Percentiles rank a stretch among this genome's conserved stretches.
Conservation (phyloP, 768 basidiomycete species). For the Xerocomellus chrysenteron region DNA sequence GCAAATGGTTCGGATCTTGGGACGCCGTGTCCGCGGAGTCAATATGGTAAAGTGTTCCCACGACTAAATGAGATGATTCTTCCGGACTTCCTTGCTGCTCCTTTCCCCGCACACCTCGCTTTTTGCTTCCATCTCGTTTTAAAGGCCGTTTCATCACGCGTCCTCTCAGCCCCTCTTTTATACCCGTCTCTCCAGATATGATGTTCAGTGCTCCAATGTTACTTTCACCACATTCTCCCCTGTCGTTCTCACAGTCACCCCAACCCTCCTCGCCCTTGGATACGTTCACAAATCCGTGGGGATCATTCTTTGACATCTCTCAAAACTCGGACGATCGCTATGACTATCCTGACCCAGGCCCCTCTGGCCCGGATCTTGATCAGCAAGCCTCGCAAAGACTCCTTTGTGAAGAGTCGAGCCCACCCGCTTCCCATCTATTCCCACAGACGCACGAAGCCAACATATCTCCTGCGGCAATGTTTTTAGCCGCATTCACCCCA, state of each 20-base stretch:
- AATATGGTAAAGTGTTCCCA: constrained; percentile 13
- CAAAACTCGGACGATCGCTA: constrained; percentile 2
- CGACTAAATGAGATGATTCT: constrained; percentile 17
- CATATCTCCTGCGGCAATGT: constrained; percentile 71
- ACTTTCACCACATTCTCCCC: not conserved
- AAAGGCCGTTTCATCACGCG: not conserved
- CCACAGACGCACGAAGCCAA: constrained; percentile 17
- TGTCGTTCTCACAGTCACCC: constrained; percentile 7
- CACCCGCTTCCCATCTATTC: not conserved
- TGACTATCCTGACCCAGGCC: not conserved
- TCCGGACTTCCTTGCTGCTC: constrained; percentile 5
- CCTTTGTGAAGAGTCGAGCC: constrained; percentile 1
- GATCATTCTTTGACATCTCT: not conserved
- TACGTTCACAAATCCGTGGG: constrained; percentile 11
- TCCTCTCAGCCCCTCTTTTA: not conserved
- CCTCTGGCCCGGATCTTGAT: constrained; percentile 28
- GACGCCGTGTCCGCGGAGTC: not conserved
- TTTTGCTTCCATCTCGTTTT: not conserved
- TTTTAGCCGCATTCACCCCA: constrained; percentile 63
- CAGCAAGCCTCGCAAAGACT: constrained; percentile 23
- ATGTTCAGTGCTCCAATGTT: constrained; percentile 8
- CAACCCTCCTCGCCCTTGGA: constrained; percentile 9
- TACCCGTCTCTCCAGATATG: not conserved
- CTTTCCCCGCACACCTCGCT: constrained; percentile 15
- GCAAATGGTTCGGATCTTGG: not conserved